Percentiles rank a stretch among this genome's conserved stretches.
Evolutionary conservation across 1,284 basidiomycete species (phyloP).

Genomic region (Mycosarcoma mackinlayi): DNA sequence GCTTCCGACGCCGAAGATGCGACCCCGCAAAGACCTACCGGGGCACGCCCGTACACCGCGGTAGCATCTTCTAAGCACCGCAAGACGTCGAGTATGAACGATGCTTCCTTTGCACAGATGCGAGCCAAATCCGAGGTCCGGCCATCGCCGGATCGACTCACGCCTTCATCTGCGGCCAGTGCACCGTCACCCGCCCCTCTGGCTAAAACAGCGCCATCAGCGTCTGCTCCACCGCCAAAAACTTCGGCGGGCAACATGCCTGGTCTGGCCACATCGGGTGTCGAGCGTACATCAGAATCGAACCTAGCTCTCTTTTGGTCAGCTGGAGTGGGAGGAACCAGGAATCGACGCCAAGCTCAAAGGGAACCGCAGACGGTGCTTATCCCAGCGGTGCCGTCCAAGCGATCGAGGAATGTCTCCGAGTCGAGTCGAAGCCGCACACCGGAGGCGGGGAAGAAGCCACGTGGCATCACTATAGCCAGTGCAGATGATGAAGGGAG

Average conservation of each 20-base stretch:
- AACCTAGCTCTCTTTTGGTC: constrained; percentile 67
- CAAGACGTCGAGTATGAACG: constrained; percentile 47
- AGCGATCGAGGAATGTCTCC: constrained; percentile 31
- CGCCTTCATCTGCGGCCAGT: constrained; percentile 6
- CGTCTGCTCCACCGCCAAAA: constrained; percentile 16
- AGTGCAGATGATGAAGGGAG: constrained; percentile 36
- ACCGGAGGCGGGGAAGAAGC: constrained; percentile 40
- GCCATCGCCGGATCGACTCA: constrained; percentile 20
- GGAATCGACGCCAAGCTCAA: constrained; percentile 58
- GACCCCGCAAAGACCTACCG: background rate
- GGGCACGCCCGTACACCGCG: constrained; percentile 6
- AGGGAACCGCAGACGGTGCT: constrained; percentile 47
- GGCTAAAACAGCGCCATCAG: constrained; percentile 24
- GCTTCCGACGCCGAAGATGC: constrained; percentile 40
- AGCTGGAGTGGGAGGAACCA: constrained; percentile 59
- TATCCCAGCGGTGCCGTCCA: constrained; percentile 21
- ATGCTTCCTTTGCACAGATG: constrained; percentile 18
- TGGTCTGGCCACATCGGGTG: constrained; percentile 63
- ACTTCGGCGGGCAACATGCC: constrained; percentile 31
- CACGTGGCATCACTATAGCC: constrained; percentile 19
- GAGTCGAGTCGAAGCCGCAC: constrained; percentile 47
- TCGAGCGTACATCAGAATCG: constrained; percentile 64
- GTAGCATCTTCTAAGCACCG: constrained; percentile 28
- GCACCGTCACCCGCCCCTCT: constrained; percentile 8
- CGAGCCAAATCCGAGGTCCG: constrained; percentile 20